Conservation (phyloP, 75 land plant species). For the Azolla pinnata region DNA sequence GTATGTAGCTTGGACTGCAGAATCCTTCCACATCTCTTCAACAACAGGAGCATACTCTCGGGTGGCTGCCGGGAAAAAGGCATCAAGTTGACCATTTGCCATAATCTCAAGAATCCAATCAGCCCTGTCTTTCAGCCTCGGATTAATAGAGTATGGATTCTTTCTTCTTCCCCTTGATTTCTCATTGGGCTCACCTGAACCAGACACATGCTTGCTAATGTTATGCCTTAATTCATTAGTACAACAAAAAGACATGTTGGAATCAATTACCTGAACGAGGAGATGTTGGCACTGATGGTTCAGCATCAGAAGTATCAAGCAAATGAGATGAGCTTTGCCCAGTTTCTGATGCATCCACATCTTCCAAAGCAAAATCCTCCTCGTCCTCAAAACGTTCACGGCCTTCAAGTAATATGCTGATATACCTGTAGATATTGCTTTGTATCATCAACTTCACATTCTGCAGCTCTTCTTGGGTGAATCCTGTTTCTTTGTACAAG, state of each 20-base stretch:
- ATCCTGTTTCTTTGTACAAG: slow-evolving; percentile 53
- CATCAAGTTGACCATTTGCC: slow-evolving; percentile 67
- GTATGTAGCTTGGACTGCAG: slow-evolving; percentile 87
- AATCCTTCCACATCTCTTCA: slow-evolving; percentile 70
- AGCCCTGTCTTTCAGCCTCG: slow-evolving; percentile 57
- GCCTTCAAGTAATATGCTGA: slow-evolving; percentile 71
- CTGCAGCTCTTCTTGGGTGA: slow-evolving; percentile 62
- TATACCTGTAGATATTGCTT: slow-evolving; percentile 61
- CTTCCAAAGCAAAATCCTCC: background rate
- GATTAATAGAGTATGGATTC: slow-evolving; percentile 48
- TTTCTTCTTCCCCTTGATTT: background rate
- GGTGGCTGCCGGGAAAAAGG: slow-evolving; percentile 69
- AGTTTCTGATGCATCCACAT: background rate
- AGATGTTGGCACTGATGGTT: slow-evolving; percentile 1
- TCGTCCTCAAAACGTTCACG: slow-evolving; percentile 97
- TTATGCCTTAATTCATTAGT: background rate
- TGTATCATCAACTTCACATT: slow-evolving; percentile 69
- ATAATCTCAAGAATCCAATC: slow-evolving; percentile 79
- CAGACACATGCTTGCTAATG: no score
- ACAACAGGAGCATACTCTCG: slow-evolving; percentile 74
- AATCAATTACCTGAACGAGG: slow-evolving; percentile 2
- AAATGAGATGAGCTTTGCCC: background rate
- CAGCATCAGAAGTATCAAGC: slow-evolving; percentile 5
- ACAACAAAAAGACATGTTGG: background rate
- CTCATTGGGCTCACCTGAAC: slow-evolving; percentile 1